Evolutionary conservation across 2,329 filamentous ascomycete species (phyloP), one percentile per base, ranked within the genome.

Genomic region (Corynespora cassiicola): DNA sequence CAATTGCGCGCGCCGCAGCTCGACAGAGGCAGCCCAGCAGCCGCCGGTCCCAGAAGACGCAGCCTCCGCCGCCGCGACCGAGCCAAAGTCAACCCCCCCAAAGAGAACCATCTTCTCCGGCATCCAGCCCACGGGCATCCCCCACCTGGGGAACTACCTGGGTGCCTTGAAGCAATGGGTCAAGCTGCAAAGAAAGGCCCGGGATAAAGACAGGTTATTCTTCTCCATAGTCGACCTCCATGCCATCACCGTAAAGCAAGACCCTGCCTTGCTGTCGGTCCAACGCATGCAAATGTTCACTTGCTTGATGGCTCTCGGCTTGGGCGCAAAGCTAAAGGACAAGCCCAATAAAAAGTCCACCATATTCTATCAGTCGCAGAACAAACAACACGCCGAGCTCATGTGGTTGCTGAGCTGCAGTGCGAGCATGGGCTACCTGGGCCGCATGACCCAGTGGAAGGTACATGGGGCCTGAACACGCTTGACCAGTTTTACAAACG

Each of bases 371-470:
- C 91, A 96, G 69, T 89, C 85, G 38, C 76, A 81, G 36, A 87
- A 92, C 2, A 76, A 84, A 12, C 84, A 85, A 30, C 94, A 97
- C 71, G 75, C 87, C 4, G 91, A 97, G 69, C 78, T 99, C 48
- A 95, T 96, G 88, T 99, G 94, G 94, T 90, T 97, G 61, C 73
- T 99, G 46, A 92, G 89, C 62, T 96, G 91, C 52, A 87, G 88
- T 35, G 88, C 94, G 16, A 92, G 88, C 5, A 90, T 94, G 69
- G 94, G 94, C 24, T 95, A 96, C 70, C 75, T 99, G n/a, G 87
- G 87, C 7, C 80, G 94, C n/a, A 99, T 99, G 94, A 97, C 94
- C 18, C 94, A 97, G 69, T 99, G 94, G 91, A 99, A 99, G 84
- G 90, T 89, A 61, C 24, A n/a, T 33, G 19, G 11, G 10, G 19